Percentiles rank a stretch among this genome's conserved stretches.
These are phyloP conservation scores for Solanum lycopersicoides DNA, from an alignment of 257 asterid species.

Conservation along the genomic window DNA sequence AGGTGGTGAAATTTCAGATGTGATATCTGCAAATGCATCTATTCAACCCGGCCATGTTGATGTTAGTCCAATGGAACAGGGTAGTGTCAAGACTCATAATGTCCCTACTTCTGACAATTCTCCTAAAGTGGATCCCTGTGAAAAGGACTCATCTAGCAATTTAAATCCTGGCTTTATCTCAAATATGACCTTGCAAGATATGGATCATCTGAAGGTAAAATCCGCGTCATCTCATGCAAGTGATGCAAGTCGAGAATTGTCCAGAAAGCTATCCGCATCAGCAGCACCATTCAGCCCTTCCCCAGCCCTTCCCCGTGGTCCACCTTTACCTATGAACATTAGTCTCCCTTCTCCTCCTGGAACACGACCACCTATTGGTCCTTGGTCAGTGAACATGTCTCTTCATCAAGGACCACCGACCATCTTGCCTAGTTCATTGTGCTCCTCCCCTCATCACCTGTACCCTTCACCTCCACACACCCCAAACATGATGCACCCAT, in stretches of 20 bases:
- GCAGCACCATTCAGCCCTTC: conserved; percentile 98
- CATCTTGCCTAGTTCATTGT: conserved; percentile 56
- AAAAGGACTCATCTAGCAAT: conserved; percentile 22
- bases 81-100: conserved; percentile 6
- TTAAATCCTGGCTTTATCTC: conserved; percentile 16
- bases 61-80: conserved; percentile 28
- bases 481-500: conserved; percentile 80
- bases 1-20: conserved; percentile 19
- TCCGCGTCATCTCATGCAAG: conserved; percentile 20
- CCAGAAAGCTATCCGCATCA: conserved; percentile 82
- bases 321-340: conserved; percentile 60
- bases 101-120: conserved; percentile 23
- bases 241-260: conserved; percentile 47
- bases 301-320: conserved; percentile 35
- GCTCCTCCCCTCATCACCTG: conserved; percentile 74
- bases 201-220: conserved; percentile 32
- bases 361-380: conserved; percentile 47
- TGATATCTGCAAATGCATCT: conserved; percentile 17
- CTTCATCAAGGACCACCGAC: conserved; percentile 79
- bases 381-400: conserved; percentile 86
- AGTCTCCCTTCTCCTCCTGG: conserved; percentile 55
- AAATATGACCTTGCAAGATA: conserved; percentile 25
- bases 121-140: conserved; percentile 14
- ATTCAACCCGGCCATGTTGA: conserved; percentile 17
- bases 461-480: conserved; percentile 90